A percentile compares a stretch with the other conserved stretches of the same genome.
These are phyloP conservation scores for Aspergillus calidoustus DNA, from an alignment of 2,329 filamentous ascomycete genomes.

Conservation along the genomic window DNA sequence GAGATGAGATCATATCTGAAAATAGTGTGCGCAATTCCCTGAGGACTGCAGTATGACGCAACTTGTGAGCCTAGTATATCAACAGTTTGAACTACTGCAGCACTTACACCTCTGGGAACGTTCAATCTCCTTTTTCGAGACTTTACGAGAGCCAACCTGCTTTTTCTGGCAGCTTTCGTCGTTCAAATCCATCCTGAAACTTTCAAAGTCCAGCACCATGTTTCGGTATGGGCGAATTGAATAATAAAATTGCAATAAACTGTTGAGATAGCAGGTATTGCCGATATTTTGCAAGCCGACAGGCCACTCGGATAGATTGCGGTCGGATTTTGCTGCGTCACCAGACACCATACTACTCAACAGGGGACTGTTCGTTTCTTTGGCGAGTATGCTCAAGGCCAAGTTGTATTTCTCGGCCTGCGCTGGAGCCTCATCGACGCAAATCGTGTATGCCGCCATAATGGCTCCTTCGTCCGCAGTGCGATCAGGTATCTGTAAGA, in stretches of 20 bases:
- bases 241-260: constrained; percentile 92
- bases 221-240: constrained; percentile 81
- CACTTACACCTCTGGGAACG: constrained; percentile 74
- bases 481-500: constrained; percentile 58
- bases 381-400: constrained; percentile 54
- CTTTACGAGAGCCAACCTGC: constrained; percentile 73
- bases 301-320: constrained; percentile 63
- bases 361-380: constrained; percentile 45
- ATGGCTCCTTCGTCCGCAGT: constrained; percentile 57
- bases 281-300: constrained; percentile 91
- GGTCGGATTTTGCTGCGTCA: constrained; percentile 34
- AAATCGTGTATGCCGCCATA: constrained; percentile 53
- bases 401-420: constrained; percentile 51
- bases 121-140: constrained; percentile 62
- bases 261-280: constrained; percentile 98
- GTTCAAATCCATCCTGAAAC: constrained; percentile 69
- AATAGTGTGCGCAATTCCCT: constrained; percentile 74
- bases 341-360: constrained; percentile 42
- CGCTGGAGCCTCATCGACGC: constrained; percentile 51
- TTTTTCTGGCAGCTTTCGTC: constrained; percentile 68
- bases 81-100: not conserved
- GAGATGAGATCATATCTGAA: constrained; percentile 67
- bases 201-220: constrained; percentile 76
- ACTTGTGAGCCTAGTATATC: constrained; percentile 11
- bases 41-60: constrained; percentile 61